phyloP scores from a whole-genome alignment of 23 red algal species.

The Gracilaria vermiculophylla region DNA sequence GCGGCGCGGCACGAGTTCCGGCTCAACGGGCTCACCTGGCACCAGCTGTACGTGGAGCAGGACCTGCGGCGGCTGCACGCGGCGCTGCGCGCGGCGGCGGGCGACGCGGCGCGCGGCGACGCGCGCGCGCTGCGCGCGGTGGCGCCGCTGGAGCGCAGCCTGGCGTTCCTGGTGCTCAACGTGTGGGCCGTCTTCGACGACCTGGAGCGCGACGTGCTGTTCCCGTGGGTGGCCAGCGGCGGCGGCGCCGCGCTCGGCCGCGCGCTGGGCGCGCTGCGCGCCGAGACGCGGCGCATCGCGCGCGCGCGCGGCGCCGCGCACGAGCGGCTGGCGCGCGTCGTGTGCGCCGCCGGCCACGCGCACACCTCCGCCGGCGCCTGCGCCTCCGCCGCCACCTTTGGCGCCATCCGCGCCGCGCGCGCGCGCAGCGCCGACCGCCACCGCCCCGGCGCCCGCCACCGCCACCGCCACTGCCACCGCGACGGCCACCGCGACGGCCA shows the following conservation, averaged over 20 bases:
- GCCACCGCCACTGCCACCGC: too few relatives aligned
- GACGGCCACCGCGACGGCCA: too few relatives aligned
- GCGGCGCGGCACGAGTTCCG: constrained; percentile 4
- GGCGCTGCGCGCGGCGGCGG: not conserved
- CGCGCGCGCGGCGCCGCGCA: not conserved
- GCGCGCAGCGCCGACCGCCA: too few relatives aligned
- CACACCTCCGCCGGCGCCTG: constrained; percentile 41
- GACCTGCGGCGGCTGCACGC: constrained; percentile 47
- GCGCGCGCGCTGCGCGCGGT: not conserved
- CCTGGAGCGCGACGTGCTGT: constrained; percentile 43
- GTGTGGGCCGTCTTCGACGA: constrained; percentile 53
- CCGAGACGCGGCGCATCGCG: constrained; percentile 43
- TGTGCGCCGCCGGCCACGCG: constrained; percentile 32
- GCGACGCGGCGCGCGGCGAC: not conserved
- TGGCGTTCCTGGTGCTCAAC: constrained; percentile 35
- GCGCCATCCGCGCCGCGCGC: not conserved
- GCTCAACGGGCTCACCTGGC: constrained; percentile 52
- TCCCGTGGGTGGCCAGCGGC: constrained; percentile 52
- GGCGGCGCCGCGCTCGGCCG: not conserved
- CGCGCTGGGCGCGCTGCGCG: constrained; percentile 8
- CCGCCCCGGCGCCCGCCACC: too few relatives aligned
- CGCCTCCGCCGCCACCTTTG: not conserved
- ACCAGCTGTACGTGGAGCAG: constrained; percentile 34
- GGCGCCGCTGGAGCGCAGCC: constrained; percentile 19
- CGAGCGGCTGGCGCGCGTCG: constrained; percentile 21